Conservation (phyloP, 2,329 filamentous ascomycete genomes). For the Dichotomopilus funicola region DNA sequence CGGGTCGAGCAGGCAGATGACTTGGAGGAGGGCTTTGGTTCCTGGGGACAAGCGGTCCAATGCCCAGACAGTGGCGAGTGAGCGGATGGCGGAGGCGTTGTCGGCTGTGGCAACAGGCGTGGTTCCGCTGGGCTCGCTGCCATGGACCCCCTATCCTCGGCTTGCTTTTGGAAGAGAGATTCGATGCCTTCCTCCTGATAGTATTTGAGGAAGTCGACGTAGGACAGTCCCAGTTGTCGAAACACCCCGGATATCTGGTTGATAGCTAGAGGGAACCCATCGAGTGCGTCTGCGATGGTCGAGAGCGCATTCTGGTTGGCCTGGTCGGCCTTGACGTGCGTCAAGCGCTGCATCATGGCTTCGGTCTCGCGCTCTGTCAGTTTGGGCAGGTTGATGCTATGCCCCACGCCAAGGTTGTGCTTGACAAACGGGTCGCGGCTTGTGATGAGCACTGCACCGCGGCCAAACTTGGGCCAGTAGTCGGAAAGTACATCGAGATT, state of each 20-base stretch:
- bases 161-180: too few relatives aligned
- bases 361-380: neutral
- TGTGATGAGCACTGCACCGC: neutral
- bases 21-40: neutral
- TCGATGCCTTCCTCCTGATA: neutral
- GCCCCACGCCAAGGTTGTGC: neutral
- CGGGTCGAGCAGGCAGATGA: neutral
- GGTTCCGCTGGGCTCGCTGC: neutral
- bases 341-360: neutral
- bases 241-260: neutral
- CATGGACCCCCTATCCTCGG: neutral
- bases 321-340: neutral
- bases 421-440: neutral
- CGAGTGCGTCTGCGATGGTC: neutral
- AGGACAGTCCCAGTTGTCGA: neutral
- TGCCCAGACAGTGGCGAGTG: neutral
- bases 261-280: neutral
- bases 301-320: neutral
- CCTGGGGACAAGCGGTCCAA: neutral
- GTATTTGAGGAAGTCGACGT: neutral
- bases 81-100: too few relatives aligned
- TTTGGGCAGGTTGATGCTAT: neutral
- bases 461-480: neutral
- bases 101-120: too few relatives aligned
- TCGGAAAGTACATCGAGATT: neutral